Base-by-base conservation (phyloP, 352 stramenopile genomes). In the Globisporangium cystogenes region DNA sequence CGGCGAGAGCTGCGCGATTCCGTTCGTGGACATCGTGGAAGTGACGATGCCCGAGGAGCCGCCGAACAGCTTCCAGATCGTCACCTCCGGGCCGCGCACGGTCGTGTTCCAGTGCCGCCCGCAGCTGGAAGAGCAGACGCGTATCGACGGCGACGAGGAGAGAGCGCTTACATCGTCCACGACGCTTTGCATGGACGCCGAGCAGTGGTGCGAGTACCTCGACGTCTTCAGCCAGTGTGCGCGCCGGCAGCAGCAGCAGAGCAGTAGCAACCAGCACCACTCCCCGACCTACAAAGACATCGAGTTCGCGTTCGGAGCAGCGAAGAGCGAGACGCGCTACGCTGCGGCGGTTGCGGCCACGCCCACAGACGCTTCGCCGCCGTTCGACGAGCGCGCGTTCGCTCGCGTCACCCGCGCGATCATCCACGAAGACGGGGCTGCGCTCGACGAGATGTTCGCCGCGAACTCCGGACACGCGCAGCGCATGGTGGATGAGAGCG, bases 181-280 rank as follows among this genome's bases (percentile, higher is more conserved):
- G 8, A 4, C 37, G 15, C 35, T 15, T 5, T 27, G 7, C 33
- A 55, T 74, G 31, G 57, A 62, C 14, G 72, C 70, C 10, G 52
- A 40, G 24, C 70, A 81, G 48, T 84, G 73, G 73, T 63, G 64
- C 57, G 73, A 81, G 44, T 84, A 81, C 59, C 49, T 84, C 21
- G 36, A 64, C 20, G 60, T 75, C 46, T 65, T 84, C 41, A 76
- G 68, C 55, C 70, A 60, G 31, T 84, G 71, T 35, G 57, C 73
- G 12, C 60, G 58, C 2, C 45, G 65, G 49, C 56, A 57, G 48
- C 48, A 27, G 40, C 47, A n/a, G 31, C 45, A 68, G 42, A 40
- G 15, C 24, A 56, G 15, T 4, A 62, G 24, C n/a, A 58, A 59
- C 31, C 42, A 58, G n/a, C 56, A 52, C 33, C 49, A 49, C 36